phyloP scores from a whole-genome alignment of 164 flowering plant genomes.

The Vitis riparia region DNA sequence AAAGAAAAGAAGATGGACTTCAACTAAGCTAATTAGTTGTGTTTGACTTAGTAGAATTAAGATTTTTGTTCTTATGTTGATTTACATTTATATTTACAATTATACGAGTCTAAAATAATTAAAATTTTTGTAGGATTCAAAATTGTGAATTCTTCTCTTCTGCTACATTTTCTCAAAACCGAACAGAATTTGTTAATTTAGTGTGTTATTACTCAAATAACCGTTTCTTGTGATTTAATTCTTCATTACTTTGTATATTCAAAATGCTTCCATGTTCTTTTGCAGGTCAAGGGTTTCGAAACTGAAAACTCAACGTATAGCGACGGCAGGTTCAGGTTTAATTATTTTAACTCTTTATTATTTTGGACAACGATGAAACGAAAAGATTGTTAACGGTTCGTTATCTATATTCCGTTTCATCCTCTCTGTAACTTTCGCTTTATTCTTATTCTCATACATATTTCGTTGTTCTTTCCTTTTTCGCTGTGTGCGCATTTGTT shows the following conservation, averaged over 20 bases:
- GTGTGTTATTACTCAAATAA: constrained; percentile 3
- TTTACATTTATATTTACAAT: too few species aligned
- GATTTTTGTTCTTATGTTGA: background rate
- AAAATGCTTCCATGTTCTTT: background rate
- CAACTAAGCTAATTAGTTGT: background rate
- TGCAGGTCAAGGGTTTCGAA: constrained; percentile 41
- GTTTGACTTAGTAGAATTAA: background rate
- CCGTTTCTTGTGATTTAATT: constrained; percentile 14
- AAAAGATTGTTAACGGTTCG: too few species aligned
- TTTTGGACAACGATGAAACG: background rate
- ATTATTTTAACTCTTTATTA: background rate
- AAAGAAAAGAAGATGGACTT: background rate
- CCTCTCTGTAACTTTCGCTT: background rate
- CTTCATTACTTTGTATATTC: background rate
- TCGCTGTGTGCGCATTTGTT: background rate
- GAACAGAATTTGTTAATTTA: background rate
- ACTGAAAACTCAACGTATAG: constrained; percentile 31
- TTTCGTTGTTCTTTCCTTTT: background rate
- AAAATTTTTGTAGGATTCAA: too few species aligned
- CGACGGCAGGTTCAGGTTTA: constrained; percentile 36
- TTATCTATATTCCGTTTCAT: too few species aligned
- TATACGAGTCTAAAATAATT: too few species aligned
- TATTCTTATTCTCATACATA: background rate
- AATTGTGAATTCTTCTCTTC: background rate
- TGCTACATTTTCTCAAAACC: background rate